Evolutionary conservation across 352 stramenopile genomes (phyloP), one percentile per base, ranked within the genome.

Genomic region (Phytophthora sansomeana): DNA sequence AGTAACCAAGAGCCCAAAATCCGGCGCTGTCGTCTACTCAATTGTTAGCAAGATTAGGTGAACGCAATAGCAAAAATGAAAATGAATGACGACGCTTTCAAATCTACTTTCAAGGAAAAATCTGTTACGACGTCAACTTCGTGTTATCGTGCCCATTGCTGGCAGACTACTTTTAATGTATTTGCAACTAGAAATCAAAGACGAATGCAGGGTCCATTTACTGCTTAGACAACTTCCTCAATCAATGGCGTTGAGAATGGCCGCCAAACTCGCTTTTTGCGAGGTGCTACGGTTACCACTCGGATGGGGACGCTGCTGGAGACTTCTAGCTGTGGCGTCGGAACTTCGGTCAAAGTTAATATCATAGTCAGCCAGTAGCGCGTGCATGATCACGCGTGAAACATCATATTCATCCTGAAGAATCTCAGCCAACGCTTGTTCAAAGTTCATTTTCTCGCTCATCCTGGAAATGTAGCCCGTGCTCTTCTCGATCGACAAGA

Each of bases 371-470:
- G 32, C 16, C n/a, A 62, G 28, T 6, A 62, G 16, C 10, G 55
- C 41, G 5, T 30, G 14, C 7, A 19, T 30, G 21, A 62, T 1
- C 5, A 55, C 32, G 21, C 30, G 14, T 1, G 41, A 36, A 41
- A 62, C 30, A n/a, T 54, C 55, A 13, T 39, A 19, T 5, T 8
- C 14, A 16, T 62, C 55, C 10, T 43, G 55, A 26, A 62, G 30
- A n/a, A 62, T 43, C 21, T 62, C 42, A 47, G 42, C 32, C 14
- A 62, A 14, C 33, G 54, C 41, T 28, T 14, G 3, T 16, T 43
- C 13, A 16, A 62, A 62, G 19, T 62, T 33, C 55, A 62, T 54
- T 5, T 47, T 19, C 32, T 62, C 42, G n/a, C 44, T 26, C 7
- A 62, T 29, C 39, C 14, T 19, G 24, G 30, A 46, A 2, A 62